Conservation (phyloP, 2,329 filamentous ascomycete species). For the Verticillium klebahnii region DNA sequence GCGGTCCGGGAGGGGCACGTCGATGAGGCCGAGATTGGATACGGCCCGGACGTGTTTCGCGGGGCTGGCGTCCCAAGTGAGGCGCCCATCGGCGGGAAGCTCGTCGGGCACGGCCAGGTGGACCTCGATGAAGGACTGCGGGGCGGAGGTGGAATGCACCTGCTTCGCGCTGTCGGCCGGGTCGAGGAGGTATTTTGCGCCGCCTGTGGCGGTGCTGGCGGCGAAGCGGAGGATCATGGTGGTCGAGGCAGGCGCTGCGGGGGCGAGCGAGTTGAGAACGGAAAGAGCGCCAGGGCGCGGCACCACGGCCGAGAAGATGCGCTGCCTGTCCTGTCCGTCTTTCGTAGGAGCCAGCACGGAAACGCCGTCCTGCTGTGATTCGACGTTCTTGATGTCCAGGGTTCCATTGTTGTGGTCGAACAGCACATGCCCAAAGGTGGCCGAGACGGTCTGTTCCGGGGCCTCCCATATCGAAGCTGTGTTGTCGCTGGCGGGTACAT, state of each 20-base stretch:
- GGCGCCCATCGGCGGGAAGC: constrained; percentile 6
- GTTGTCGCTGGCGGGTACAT: background rate
- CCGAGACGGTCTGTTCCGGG: constrained; percentile 14
- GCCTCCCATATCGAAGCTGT: background rate
- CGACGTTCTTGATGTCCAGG: background rate
- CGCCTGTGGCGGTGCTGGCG: constrained; percentile 21
- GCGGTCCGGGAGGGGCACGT: constrained; percentile 40
- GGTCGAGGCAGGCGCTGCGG: constrained; percentile 15
- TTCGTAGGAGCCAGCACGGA: background rate
- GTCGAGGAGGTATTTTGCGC: background rate
- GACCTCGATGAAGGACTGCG: constrained; percentile 10
- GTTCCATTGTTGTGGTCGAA: constrained; percentile 21
- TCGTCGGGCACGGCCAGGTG: constrained; percentile 9
- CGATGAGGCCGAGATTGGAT: constrained; percentile 27
- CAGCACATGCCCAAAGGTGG: constrained; percentile 49
- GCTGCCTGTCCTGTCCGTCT: constrained; percentile 7
- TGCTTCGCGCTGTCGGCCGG: background rate
- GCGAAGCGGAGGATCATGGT: constrained; percentile 43
- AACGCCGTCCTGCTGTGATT: background rate
- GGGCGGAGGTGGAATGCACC: background rate
- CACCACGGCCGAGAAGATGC: constrained; percentile 38
- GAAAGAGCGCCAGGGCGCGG: constrained; percentile 44
- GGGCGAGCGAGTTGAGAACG: constrained; percentile 15
- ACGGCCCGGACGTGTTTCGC: constrained; percentile 33
- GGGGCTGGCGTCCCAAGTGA: constrained; percentile 11